A percentile compares a stretch with the other conserved stretches of the same genome.
phyloP scores from a whole-genome alignment of 345 rosid genomes.

The Dovyalis caffra region DNA sequence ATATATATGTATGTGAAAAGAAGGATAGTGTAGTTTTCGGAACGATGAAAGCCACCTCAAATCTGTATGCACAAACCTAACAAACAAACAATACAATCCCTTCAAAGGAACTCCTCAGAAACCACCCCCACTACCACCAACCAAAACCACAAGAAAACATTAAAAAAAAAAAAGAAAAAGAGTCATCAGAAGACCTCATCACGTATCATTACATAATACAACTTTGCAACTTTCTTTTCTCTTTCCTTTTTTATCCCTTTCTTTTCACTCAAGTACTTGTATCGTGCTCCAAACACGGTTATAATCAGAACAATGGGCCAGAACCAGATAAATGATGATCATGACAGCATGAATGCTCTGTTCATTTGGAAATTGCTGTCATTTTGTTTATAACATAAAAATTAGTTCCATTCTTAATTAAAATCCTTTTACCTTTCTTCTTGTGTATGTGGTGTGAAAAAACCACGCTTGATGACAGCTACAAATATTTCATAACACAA shows the following conservation, averaged over 20 bases:
- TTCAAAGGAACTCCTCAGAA: slow-evolving; percentile 85
- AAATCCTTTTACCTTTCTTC: not conserved
- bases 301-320: slow-evolving; percentile 1
- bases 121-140: slow-evolving; percentile 92
- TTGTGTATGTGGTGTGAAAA: not conserved
- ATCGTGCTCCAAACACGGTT: not conserved
- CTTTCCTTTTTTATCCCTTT: slow-evolving; percentile 18
- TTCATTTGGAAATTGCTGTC: not conserved
- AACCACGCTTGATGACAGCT: not conserved
- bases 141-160: slow-evolving; percentile 34
- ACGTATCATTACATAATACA: slow-evolving; percentile 13
- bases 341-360: not conserved
- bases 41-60: slow-evolving; percentile 27
- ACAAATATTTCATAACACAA: not conserved
- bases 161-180: slow-evolving; percentile 27
- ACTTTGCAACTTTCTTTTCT: slow-evolving; percentile 2
- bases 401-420: not conserved
- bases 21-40: slow-evolving; percentile 12
- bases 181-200: slow-evolving; percentile 27
- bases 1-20: slow-evolving; percentile 30
- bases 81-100: slow-evolving; percentile 52
- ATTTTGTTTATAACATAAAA: not conserved
- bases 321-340: slow-evolving; percentile 5
- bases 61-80: slow-evolving; percentile 37
- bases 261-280: slow-evolving; percentile 15